Percentiles rank a stretch among this genome's conserved stretches.
Conservation (phyloP, 148 eudicot species). For the Mesembryanthemum crystallinum region DNA sequence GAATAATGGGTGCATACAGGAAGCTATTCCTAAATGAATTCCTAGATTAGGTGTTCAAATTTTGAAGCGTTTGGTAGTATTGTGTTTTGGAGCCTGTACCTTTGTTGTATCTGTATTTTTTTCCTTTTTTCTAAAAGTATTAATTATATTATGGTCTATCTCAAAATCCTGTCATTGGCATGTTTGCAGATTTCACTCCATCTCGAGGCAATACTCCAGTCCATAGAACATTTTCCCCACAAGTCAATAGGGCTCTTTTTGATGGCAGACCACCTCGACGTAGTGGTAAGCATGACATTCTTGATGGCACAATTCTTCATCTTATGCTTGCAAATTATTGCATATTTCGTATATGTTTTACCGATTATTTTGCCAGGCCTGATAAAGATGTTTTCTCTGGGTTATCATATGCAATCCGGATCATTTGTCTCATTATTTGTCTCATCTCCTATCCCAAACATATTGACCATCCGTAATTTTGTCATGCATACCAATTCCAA, state of each 20-base stretch:
- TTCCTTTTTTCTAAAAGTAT: too few species aligned
- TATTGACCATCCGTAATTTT: too few species aligned
- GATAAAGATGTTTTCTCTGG: too few species aligned
- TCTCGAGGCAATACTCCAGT: slow-evolving; percentile 73
- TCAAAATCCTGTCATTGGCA: background rate
- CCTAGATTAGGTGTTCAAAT: background rate
- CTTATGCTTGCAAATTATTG: background rate
- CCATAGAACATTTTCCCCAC: slow-evolving; percentile 40
- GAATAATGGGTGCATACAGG: too few species aligned
- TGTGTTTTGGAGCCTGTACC: background rate
- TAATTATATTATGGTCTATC: background rate
- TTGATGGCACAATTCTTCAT: background rate
- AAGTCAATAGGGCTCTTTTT: slow-evolving; percentile 28
- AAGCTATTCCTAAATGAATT: too few species aligned
- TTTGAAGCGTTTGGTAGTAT: background rate
- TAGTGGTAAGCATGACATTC: slow-evolving; percentile 21
- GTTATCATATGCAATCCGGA: too few species aligned
- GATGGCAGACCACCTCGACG: slow-evolving; percentile 27
- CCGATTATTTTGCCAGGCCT: background rate
- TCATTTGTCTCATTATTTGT: too few species aligned
- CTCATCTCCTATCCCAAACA: too few species aligned
- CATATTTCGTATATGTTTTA: background rate
- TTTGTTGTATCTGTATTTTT: too few species aligned
- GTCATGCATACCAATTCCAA: too few species aligned
- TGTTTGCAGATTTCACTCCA: slow-evolving; percentile 73